These are phyloP conservation scores for Clavariopsis aquatica DNA, from an alignment of 495 filamentous ascomycete species.

Conservation along the genomic window DNA sequence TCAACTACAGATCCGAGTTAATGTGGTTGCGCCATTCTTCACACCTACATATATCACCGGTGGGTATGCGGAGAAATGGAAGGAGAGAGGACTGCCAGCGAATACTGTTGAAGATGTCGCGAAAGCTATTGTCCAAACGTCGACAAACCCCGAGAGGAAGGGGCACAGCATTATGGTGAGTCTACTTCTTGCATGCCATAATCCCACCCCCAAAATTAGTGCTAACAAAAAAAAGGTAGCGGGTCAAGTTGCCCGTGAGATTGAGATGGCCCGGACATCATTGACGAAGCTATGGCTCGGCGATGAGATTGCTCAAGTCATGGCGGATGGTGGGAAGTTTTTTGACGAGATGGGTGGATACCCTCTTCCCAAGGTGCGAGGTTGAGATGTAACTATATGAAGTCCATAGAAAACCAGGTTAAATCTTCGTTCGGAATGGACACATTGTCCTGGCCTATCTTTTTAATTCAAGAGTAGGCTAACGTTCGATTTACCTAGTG, in stretches of 20 bases:
- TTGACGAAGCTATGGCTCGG: constrained; percentile 26
- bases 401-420: too few species aligned
- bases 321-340: constrained; percentile 30
- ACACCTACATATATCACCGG: constrained; percentile 35
- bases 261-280: constrained; percentile 17
- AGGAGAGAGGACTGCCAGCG: constrained; percentile 23
- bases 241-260: constrained; percentile 19
- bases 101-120: constrained; percentile 33
- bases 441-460: too few species aligned
- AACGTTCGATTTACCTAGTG: too few species aligned
- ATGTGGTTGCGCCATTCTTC: constrained; percentile 33
- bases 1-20: constrained; percentile 18
- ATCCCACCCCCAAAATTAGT: background rate
- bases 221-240: constrained; percentile 21
- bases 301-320: constrained; percentile 26
- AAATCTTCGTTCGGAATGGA: too few species aligned
- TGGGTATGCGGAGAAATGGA: constrained; percentile 23
- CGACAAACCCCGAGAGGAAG: constrained; percentile 10
- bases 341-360: constrained; percentile 35
- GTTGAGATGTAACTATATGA: background rate
- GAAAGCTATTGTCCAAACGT: constrained; percentile 21
- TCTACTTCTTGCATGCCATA: background rate
- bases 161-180: constrained; percentile 27
- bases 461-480: too few species aligned
- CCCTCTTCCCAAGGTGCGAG: constrained; percentile 25